Conservation (phyloP, 306 rosid genomes). For the Vicia faba region DNA sequence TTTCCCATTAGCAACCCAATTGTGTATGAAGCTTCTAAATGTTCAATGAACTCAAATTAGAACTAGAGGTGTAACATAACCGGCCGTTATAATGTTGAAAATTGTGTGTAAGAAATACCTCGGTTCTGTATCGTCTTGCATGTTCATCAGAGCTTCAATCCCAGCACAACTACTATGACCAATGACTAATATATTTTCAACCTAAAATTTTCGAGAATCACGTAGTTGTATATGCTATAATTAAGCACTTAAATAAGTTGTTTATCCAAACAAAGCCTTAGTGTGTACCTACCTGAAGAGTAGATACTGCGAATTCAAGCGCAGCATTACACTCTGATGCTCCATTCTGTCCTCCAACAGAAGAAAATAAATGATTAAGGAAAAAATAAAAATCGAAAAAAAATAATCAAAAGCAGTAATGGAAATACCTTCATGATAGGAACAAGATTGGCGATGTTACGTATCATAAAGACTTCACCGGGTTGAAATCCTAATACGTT, state of each 20-base stretch:
- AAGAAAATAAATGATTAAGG: constrained; percentile 3
- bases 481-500: constrained; percentile 89
- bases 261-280: neutral
- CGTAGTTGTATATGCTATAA: neutral
- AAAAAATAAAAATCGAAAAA: neutral
- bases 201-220: constrained; percentile 49
- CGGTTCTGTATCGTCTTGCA: constrained; percentile 60
- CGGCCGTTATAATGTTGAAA: constrained; percentile 2
- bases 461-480: constrained; percentile 84
- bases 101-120: constrained; percentile 49
- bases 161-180: constrained; percentile 97
- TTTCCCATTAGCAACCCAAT: constrained; percentile 72
- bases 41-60: constrained; percentile 16
- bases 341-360: constrained; percentile 58
- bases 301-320: constrained; percentile 83
- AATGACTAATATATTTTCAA: constrained; percentile 76
- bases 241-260: neutral
- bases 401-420: constrained; percentile 15
- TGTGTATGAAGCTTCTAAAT: constrained; percentile 60
- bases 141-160: constrained; percentile 73
- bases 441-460: constrained; percentile 89
- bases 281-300: constrained; percentile 51
- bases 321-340: constrained; percentile 94
- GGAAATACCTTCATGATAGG: constrained; percentile 67
- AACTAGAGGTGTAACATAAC: neutral